These are phyloP conservation scores for Kwoniella europaea DNA, from an alignment of 768 basidiomycete species.

Conservation along the genomic window DNA sequence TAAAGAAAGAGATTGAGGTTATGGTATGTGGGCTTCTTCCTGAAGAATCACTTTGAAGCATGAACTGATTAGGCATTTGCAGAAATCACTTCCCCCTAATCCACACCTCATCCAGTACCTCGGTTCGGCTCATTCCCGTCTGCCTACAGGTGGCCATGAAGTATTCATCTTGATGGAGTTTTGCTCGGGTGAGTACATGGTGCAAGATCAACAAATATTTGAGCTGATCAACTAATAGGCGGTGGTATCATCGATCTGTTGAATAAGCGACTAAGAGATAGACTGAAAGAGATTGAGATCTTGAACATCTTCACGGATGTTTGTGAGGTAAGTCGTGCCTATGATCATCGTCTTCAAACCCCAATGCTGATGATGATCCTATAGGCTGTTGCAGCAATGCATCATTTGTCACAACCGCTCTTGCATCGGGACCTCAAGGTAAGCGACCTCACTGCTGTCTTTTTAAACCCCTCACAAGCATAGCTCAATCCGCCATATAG, in stretches of 20 bases:
- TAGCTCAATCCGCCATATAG: constrained; percentile 15
- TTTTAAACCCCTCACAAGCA: background rate
- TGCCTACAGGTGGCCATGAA: constrained; percentile 83
- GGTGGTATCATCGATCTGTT: constrained; percentile 99
- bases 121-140: constrained; percentile 87
- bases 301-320: constrained; percentile 97
- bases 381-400: constrained; percentile 90
- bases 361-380: background rate
- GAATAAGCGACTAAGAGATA: constrained; percentile 92
- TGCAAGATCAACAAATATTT: constrained; percentile 15
- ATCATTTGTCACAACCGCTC: constrained; percentile 84
- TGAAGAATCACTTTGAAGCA: background rate
- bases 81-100: constrained; percentile 89
- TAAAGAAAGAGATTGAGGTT: constrained; percentile 96
- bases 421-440: constrained; percentile 94
- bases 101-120: constrained; percentile 95
- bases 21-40: constrained; percentile 69
- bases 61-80: constrained; percentile 34
- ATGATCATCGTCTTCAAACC: background rate
- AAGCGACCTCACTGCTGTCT: constrained; percentile 1
- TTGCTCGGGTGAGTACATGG: constrained; percentile 71
- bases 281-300: constrained; percentile 93
- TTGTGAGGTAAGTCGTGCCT: constrained; percentile 66
- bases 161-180: constrained; percentile 99
- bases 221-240: constrained; percentile 62